These are phyloP conservation scores for Globisporangium cederbergense DNA, from an alignment of 352 stramenopile genomes.

Conservation along the genomic window DNA sequence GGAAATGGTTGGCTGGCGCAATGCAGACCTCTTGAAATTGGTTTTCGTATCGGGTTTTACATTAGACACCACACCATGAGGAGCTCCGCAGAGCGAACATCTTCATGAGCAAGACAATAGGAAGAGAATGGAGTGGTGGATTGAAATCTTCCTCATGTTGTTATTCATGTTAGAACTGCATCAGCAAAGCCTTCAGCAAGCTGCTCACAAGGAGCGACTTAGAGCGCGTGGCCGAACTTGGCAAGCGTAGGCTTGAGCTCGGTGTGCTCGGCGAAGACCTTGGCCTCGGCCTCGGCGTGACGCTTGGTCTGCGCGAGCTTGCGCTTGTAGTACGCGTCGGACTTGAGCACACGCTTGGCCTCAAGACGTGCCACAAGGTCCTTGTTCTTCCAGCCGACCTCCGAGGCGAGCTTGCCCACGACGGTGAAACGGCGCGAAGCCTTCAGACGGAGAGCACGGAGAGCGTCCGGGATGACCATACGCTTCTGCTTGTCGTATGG, in stretches of 20 bases:
- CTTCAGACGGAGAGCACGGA: slow-evolving; percentile 94
- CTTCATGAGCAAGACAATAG: background rate
- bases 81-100: background rate
- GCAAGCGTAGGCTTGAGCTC: slow-evolving; percentile 85
- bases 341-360: slow-evolving; percentile 92
- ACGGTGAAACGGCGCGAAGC: slow-evolving; percentile 93
- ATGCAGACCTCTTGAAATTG: background rate
- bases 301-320: slow-evolving; percentile 94
- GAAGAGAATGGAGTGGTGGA: background rate
- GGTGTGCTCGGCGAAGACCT: slow-evolving; percentile 85
- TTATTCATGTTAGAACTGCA: slow-evolving; percentile 12
- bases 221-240: slow-evolving; percentile 77
- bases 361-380: slow-evolving; percentile 95
- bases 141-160: slow-evolving; percentile 13
- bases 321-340: slow-evolving; percentile 97
- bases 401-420: slow-evolving; percentile 92
- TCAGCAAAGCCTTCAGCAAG: slow-evolving; percentile 14
- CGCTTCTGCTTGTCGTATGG: slow-evolving; percentile 99
- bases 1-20: slow-evolving; percentile 3
- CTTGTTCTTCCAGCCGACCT: slow-evolving; percentile 97
- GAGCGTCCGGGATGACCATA: slow-evolving; percentile 96
- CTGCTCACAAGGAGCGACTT: slow-evolving; percentile 27
- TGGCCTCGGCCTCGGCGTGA: slow-evolving; percentile 78
- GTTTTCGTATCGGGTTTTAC: background rate
- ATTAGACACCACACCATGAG: background rate